Conservation (phyloP, 495 filamentous ascomycete genomes). For the Podospora comata region DNA sequence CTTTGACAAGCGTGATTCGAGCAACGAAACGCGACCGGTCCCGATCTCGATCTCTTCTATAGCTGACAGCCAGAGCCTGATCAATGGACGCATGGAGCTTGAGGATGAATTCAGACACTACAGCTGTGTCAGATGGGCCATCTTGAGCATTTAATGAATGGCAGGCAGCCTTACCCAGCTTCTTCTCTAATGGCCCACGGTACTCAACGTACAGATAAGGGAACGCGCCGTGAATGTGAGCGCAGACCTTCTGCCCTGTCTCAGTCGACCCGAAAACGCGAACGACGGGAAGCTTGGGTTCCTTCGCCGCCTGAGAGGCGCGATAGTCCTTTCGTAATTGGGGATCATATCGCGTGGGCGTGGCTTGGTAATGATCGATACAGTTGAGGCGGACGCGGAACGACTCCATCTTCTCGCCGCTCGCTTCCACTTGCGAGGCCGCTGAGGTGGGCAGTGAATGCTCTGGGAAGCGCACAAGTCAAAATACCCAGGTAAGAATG, state of each 20-base stretch:
- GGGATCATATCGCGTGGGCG: constrained; percentile 78
- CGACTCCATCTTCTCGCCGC: constrained; percentile 48
- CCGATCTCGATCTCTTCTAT: constrained; percentile 68
- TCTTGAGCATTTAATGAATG: not conserved
- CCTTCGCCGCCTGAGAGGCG: constrained; percentile 50
- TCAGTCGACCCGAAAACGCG: constrained; percentile 92
- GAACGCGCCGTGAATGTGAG: constrained; percentile 92
- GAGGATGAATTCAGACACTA: constrained; percentile 60
- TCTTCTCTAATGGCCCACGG: constrained; percentile 58
- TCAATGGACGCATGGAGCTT: constrained; percentile 78
- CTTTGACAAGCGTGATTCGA: constrained; percentile 87
- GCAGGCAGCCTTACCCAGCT: not conserved
- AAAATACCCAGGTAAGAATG: not conserved
- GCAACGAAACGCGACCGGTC: constrained; percentile 72
- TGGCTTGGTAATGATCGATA: constrained; percentile 86
- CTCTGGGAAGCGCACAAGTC: constrained; percentile 7
- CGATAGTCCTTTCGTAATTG: constrained; percentile 58
- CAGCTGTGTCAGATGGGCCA: constrained; percentile 1
- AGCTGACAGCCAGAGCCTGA: constrained; percentile 76
- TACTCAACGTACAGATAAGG: constrained; percentile 94
- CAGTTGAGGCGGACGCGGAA: constrained; percentile 90
- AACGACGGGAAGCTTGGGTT: constrained; percentile 78
- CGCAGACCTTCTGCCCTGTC: constrained; percentile 93
- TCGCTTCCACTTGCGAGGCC: not conserved
- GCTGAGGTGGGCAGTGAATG: not conserved